Conservation (phyloP, 345 rosid species). For the Dipteronia sinensis region DNA sequence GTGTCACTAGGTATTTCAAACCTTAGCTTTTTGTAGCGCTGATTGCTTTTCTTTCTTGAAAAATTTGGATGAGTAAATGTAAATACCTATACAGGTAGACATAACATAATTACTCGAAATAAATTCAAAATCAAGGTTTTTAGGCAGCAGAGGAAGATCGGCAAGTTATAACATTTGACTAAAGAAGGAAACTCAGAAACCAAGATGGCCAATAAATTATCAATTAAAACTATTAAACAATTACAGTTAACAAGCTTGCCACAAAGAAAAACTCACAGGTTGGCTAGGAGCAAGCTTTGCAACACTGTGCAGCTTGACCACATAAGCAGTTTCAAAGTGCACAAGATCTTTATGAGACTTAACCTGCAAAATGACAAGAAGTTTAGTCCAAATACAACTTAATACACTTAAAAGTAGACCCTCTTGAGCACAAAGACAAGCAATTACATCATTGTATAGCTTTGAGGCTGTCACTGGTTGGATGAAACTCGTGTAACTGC, state of each 20-base stretch:
- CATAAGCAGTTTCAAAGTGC: slow-evolving; percentile 97
- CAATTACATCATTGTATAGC: slow-evolving; percentile 78
- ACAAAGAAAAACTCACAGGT: slow-evolving; percentile 55
- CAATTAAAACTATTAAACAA: not conserved
- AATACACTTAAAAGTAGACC: slow-evolving; percentile 9
- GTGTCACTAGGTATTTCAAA: slow-evolving; percentile 72
- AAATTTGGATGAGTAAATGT: slow-evolving; percentile 83
- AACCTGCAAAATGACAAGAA: slow-evolving; percentile 51
- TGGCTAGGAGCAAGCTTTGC: slow-evolving; percentile 86
- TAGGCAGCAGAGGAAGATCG: not conserved
- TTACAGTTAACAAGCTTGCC: not conserved
- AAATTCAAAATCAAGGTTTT: slow-evolving; percentile 8
- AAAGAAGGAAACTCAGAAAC: not conserved
- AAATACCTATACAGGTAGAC: slow-evolving; percentile 61
- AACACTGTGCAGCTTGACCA: slow-evolving; percentile 85
- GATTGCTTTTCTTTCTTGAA: slow-evolving; percentile 62
- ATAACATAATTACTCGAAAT: slow-evolving; percentile 13
- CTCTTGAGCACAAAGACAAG: slow-evolving; percentile 13
- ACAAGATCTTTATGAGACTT: slow-evolving; percentile 86
- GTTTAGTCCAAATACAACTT: slow-evolving; percentile 13
- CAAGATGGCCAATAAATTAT: slow-evolving; percentile 1
- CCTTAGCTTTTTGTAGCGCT: slow-evolving; percentile 72
- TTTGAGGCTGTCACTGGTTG: slow-evolving; percentile 93
- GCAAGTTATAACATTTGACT: slow-evolving; percentile 6
- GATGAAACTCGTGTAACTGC: slow-evolving; percentile 95